A percentile compares a stretch with the other conserved stretches of the same genome.
Evolutionary conservation across 2,329 filamentous ascomycete genomes (phyloP).

Genomic region (Trichoderma harzianum): DNA sequence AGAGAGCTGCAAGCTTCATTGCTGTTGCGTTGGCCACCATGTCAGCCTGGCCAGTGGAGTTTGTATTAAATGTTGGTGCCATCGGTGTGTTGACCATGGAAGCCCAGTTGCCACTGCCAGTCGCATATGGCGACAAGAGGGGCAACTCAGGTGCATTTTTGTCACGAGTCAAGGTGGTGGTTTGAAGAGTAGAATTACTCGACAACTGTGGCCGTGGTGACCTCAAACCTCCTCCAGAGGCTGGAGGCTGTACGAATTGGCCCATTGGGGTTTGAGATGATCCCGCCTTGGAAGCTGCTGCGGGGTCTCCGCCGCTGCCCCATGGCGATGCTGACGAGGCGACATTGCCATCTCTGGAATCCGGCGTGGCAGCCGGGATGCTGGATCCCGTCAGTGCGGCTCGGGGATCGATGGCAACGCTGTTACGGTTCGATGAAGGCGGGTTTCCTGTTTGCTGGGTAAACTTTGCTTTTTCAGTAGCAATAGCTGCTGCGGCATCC

Average conservation of each 20-base stretch:
- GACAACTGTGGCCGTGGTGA: constrained; percentile 73
- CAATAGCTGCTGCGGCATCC: constrained; percentile 96
- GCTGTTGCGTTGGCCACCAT: constrained; percentile 99
- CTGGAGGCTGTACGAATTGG: constrained; percentile 83
- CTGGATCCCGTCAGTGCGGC: constrained; percentile 70
- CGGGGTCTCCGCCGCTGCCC: constrained; percentile 56
- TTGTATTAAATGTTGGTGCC: constrained; percentile 74
- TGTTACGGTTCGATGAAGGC: constrained; percentile 90
- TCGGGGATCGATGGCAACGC: constrained; percentile 72
- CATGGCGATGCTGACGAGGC: constrained; percentile 64
- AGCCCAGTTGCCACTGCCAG: constrained; percentile 85
- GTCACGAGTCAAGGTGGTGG: constrained; percentile 72
- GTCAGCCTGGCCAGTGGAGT: constrained; percentile 71
- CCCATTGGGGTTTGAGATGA: constrained; percentile 84
- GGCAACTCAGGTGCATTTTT: constrained; percentile 69
- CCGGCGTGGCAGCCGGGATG: constrained; percentile 58
- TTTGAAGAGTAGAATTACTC: constrained; percentile 72
- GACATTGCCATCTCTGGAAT: constrained; percentile 29
- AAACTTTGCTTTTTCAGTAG: constrained; percentile 96
- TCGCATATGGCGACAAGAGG: constrained; percentile 74
- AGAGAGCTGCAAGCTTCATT: constrained; percentile 96
- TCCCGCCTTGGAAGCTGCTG: constrained; percentile 64
- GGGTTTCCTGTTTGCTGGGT: constrained; percentile 90
- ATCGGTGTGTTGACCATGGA: constrained; percentile 98
- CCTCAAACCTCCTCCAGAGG: constrained; percentile 67